Conservation (phyloP, 1,139 yeast species). For the Suhomyces wounanorum region DNA sequence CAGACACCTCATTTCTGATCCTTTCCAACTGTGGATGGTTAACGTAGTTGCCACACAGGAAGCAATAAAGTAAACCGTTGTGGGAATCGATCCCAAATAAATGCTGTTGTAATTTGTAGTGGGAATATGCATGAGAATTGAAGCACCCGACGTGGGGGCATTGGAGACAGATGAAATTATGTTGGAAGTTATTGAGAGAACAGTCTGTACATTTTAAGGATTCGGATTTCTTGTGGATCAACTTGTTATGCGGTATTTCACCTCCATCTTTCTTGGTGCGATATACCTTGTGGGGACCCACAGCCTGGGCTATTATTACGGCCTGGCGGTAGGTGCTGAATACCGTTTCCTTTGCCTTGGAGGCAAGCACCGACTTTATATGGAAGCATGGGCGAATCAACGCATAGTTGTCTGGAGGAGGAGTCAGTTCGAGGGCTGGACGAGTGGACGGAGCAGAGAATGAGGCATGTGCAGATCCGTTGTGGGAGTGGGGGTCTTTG, state of each 20-base stretch:
- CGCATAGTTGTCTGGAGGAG: conserved; percentile 31
- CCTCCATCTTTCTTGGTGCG: conserved; percentile 35
- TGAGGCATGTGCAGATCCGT: background rate
- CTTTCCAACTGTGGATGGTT: conserved; percentile 59
- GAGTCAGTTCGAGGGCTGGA: conserved; percentile 18
- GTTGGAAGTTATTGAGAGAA: conserved; percentile 44
- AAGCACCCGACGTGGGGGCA: conserved; percentile 84
- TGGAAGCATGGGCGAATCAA: conserved; percentile 55
- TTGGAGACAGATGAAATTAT: conserved; percentile 71
- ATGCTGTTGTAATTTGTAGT: conserved; percentile 66
- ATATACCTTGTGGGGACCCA: conserved; percentile 24
- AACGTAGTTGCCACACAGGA: conserved; percentile 72
- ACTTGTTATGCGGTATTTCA: conserved; percentile 28
- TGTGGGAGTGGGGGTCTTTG: conserved; percentile 3
- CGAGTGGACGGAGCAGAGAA: conserved; percentile 2
- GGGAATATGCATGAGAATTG: conserved; percentile 48
- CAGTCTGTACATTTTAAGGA: conserved; percentile 57
- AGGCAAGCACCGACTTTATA: conserved; percentile 51
- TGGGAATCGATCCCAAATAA: conserved; percentile 67
- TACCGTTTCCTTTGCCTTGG: conserved; percentile 58
- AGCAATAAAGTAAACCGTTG: conserved; percentile 69
- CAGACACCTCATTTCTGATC: conserved; percentile 42
- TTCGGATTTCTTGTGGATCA: conserved; percentile 41
- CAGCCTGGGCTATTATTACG: conserved; percentile 46
- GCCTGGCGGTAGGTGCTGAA: conserved; percentile 61